A percentile compares a stretch with the other conserved stretches of the same genome.
Evolutionary conservation across 495 filamentous ascomycete species (phyloP).

Genomic region (Patellaria atrata): DNA sequence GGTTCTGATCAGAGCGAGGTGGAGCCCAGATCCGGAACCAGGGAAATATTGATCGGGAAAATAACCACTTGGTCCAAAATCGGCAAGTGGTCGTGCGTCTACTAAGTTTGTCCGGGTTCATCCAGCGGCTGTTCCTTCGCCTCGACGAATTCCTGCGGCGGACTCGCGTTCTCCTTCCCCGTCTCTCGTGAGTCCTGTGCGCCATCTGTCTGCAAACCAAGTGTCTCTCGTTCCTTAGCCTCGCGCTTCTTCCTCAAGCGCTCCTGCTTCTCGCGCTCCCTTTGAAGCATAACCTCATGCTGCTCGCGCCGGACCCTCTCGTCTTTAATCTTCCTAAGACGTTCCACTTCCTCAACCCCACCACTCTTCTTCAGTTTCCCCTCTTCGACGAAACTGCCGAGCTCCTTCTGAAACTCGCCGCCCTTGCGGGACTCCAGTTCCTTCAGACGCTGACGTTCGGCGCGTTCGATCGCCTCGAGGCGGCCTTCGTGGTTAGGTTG

Average conservation of each 20-base stretch:
- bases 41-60: no score
- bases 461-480: constrained; percentile 87
- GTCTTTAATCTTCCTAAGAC: constrained; percentile 70
- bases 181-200: neutral
- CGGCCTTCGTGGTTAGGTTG: constrained; percentile 90
- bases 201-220: neutral
- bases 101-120: constrained; percentile 15
- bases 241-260: constrained; percentile 15
- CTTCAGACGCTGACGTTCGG: constrained; percentile 74
- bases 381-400: constrained; percentile 78
- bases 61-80: no score
- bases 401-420: constrained; percentile 77
- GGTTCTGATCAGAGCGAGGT: no score
- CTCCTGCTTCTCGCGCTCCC: constrained; percentile 27
- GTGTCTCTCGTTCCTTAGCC: neutral
- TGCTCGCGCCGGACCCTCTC: constrained; percentile 72
- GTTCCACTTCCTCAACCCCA: constrained; percentile 84
- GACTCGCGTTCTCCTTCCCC: neutral
- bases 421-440: constrained; percentile 66
- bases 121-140: constrained; percentile 16
- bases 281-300: constrained; percentile 70
- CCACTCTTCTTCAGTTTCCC: constrained; percentile 90
- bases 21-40: no score
- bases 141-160: constrained; percentile 8
- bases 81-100: no score